These are phyloP conservation scores for Eucalyptus rudis DNA, from an alignment of 345 rosid species.

Conservation along the genomic window DNA sequence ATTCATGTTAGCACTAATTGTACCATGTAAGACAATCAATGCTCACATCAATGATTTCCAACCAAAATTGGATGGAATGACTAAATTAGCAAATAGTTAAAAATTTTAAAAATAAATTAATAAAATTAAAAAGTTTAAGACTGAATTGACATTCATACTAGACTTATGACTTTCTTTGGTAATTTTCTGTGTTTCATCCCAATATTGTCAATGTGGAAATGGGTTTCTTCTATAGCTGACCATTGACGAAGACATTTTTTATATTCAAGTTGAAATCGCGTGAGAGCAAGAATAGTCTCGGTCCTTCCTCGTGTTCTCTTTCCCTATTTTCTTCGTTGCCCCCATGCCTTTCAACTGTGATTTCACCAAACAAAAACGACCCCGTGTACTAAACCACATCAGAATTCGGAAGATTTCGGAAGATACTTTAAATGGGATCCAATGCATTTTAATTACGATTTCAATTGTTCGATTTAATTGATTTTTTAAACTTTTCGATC, in stretches of 20 bases:
- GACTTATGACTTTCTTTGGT: fast-evolving
- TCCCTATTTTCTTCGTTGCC: background rate
- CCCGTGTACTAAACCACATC: background rate
- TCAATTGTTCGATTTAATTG: background rate
- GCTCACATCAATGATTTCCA: background rate
- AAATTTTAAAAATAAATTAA: too few relatives aligned
- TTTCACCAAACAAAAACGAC: background rate
- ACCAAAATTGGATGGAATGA: background rate
- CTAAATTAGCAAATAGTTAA: too few relatives aligned
- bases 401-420: too few relatives aligned
- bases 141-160: fast-evolving
- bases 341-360: background rate
- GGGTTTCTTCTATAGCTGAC: background rate
- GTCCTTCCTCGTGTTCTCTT: background rate
- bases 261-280: background rate
- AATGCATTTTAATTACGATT: background rate
- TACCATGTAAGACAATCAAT: fast-evolving
- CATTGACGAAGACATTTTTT: background rate
- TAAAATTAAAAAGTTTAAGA: too few relatives aligned
- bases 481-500: too few relatives aligned
- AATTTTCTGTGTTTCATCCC: background rate
- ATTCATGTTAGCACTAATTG: fast-evolving
- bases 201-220: background rate
- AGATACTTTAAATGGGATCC: background rate
- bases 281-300: background rate